A percentile compares a stretch with the other conserved stretches of the same genome.
Evolutionary conservation across 2,329 filamentous ascomycete species (phyloP).

Genomic region (Penicillium rolfsii): DNA sequence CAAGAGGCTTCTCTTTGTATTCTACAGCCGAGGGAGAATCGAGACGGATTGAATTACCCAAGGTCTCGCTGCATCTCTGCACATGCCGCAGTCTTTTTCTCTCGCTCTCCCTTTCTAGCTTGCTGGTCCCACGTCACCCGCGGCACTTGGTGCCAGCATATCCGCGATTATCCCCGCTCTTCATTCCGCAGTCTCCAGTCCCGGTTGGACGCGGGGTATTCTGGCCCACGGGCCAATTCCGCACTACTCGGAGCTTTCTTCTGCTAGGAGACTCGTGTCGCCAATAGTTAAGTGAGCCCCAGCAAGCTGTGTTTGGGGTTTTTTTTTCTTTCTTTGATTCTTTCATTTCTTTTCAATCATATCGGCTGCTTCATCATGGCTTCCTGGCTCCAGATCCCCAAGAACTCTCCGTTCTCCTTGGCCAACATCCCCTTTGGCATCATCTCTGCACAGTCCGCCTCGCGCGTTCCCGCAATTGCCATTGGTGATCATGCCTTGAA

Average conservation of each 20-base stretch:
- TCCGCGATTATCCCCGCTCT: conserved; percentile 21
- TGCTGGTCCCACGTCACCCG: conserved; percentile 8
- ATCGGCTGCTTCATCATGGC: conserved; percentile 35
- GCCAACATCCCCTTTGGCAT: conserved; percentile 84
- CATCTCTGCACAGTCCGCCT: conserved; percentile 63
- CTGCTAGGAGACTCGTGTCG: neutral
- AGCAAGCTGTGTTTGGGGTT: neutral
- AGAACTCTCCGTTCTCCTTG: conserved; percentile 70
- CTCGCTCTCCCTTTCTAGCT: too few relatives aligned
- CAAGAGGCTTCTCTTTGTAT: conserved; percentile 19
- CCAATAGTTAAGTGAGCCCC: conserved; percentile 8
- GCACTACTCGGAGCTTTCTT: conserved; percentile 14
- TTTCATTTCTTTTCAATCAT: conserved; percentile 8
- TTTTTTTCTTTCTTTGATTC: conserved; percentile 5
- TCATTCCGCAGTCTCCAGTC: conserved; percentile 18
- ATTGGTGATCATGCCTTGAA: conserved; percentile 75
- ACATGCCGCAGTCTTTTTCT: neutral
- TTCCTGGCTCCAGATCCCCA: conserved; percentile 65
- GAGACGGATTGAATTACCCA: neutral
- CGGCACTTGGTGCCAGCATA: conserved; percentile 1
- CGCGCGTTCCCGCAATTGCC: conserved; percentile 68
- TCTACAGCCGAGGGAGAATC: neutral
- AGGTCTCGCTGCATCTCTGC: neutral
- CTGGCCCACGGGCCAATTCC: conserved; percentile 22
- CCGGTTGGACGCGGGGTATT: conserved; percentile 24